Evolutionary conservation across 2,329 filamentous ascomycete species (phyloP).

Genomic region (Tympanopsis confertula): DNA sequence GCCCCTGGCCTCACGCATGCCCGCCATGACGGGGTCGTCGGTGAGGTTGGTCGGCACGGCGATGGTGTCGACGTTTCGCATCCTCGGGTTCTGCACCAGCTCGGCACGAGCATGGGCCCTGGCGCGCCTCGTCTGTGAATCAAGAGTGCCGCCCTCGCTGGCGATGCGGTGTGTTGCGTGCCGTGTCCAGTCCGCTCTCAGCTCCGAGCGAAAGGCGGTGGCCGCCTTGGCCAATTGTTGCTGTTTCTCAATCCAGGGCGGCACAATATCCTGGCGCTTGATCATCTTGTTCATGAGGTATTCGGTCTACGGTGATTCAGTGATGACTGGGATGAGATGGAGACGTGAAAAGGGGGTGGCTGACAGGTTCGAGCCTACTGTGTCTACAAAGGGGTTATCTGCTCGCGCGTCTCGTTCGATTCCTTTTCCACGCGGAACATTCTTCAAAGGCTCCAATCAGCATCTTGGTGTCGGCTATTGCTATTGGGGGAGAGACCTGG

Average conservation of each 20-base stretch:
- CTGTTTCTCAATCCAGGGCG: conserved; percentile 98
- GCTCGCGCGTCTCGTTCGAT: conserved; percentile 74
- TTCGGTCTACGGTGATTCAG: conserved; percentile 45
- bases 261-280: conserved; percentile 85
- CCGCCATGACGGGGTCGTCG: conserved; percentile 34
- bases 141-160: conserved; percentile 62
- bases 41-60: conserved; percentile 32
- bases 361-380: conserved; percentile 19
- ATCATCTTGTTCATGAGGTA: conserved; percentile 99
- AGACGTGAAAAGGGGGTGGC: not conserved
- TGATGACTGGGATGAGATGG: not conserved
- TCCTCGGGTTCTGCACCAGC: conserved; percentile 46
- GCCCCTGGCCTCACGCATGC: conserved; percentile 24
- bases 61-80: conserved; percentile 30
- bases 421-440: conserved; percentile 69
- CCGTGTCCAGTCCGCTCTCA: conserved; percentile 74
- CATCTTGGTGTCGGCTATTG: not conserved
- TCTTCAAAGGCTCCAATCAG: conserved; percentile 22
- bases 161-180: conserved; percentile 72
- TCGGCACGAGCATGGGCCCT: conserved; percentile 69
- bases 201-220: conserved; percentile 57
- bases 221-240: conserved; percentile 69
- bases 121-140: conserved; percentile 62
- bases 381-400: conserved; percentile 83
- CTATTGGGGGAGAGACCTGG: not conserved